phyloP scores from a whole-genome alignment of 805 yeast genomes.

The Metschnikowia anglica region DNA sequence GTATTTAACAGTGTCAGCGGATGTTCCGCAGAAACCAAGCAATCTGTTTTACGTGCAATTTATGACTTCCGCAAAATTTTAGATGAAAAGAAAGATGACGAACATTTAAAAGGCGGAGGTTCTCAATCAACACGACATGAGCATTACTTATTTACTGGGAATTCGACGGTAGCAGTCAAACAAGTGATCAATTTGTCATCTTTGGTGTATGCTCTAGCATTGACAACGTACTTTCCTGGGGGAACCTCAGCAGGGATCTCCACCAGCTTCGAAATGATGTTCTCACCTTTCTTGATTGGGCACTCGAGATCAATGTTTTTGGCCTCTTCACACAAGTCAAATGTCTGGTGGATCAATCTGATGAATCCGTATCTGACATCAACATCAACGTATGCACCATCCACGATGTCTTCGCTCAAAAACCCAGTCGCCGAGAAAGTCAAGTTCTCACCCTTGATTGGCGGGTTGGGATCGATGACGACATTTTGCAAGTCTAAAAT shows the following conservation, averaged over 20 bases:
- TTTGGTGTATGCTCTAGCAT: slow-evolving; percentile 85
- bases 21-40: too few relatives aligned
- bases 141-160: slow-evolving; percentile 35
- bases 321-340: slow-evolving; percentile 87
- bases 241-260: slow-evolving; percentile 91
- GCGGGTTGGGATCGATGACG: slow-evolving; percentile 80
- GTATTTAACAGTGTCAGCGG: too few relatives aligned
- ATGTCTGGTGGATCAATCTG: slow-evolving; percentile 82
- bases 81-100: background rate
- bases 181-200: slow-evolving; percentile 85
- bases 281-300: slow-evolving; percentile 72
- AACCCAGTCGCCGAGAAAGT: slow-evolving; percentile 75
- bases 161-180: slow-evolving; percentile 67
- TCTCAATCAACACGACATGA: background rate
- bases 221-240: slow-evolving; percentile 86
- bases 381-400: slow-evolving; percentile 93
- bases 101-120: background rate
- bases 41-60: too few relatives aligned
- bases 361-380: slow-evolving; percentile 92
- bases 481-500: slow-evolving; percentile 60
- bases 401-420: slow-evolving; percentile 54
- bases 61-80: background rate
- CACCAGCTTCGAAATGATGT: slow-evolving; percentile 65
- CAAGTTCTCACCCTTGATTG: slow-evolving; percentile 77
- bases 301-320: slow-evolving; percentile 82